phyloP scores from a whole-genome alignment of 1,139 yeast genomes.

The Protomyces gravidus region DNA sequence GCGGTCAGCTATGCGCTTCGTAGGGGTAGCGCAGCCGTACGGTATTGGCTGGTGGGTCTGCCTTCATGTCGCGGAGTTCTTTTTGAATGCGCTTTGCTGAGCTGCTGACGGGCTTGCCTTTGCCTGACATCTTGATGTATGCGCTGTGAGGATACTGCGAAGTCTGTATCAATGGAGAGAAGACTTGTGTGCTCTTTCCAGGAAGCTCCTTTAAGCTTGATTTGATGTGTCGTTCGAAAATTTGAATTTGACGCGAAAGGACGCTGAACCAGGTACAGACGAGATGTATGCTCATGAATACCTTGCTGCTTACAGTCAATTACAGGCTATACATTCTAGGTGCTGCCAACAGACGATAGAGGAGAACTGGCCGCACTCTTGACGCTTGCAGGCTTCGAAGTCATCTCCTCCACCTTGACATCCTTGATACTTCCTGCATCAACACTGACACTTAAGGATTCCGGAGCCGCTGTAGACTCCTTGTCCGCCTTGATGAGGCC shows the following conservation, averaged over 20 bases:
- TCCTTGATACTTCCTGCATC: not conserved
- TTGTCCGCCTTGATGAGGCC: not conserved
- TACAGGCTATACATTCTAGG: not conserved
- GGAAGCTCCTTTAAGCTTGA: no score
- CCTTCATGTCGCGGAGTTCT: conserved; percentile 15
- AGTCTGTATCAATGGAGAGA: not conserved
- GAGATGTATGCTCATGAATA: no score
- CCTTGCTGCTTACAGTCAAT: no score
- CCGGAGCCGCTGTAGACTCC: not conserved
- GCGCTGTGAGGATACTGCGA: no score
- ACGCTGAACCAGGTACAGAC: no score
- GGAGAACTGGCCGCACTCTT: not conserved
- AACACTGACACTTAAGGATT: not conserved
- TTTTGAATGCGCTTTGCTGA: conserved; percentile 18
- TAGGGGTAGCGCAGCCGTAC: no score
- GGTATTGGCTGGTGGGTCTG: conserved; percentile 22
- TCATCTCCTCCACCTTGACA: not conserved
- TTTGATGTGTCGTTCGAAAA: no score
- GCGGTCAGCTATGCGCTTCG: no score
- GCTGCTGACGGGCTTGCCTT: conserved; percentile 10
- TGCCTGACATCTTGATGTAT: not conserved
- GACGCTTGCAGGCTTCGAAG: not conserved
- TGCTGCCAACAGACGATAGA: not conserved
- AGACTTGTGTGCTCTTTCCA: not conserved
- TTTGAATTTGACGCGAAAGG: no score